Conservation (phyloP, 495 filamentous ascomycete genomes). For the Astrocystis sublimbata region DNA sequence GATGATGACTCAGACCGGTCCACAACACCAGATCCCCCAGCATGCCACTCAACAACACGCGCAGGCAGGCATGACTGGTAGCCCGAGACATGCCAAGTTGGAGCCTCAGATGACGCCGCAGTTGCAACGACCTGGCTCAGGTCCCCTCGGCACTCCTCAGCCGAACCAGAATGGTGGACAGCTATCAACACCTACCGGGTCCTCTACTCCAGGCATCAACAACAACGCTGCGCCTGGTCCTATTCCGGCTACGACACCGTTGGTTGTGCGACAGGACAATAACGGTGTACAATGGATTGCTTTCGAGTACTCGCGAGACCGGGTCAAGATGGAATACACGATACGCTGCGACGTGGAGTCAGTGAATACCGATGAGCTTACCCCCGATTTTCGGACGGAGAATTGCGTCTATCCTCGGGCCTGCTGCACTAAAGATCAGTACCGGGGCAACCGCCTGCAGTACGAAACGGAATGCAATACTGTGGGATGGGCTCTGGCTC, state of each 20-base stretch:
- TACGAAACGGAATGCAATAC: conserved; percentile 99
- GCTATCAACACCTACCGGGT: conserved; percentile 51
- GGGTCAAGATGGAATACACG: conserved; percentile 99
- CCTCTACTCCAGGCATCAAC: conserved; percentile 58
- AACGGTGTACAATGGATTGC: conserved; percentile 99
- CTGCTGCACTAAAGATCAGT: conserved; percentile 93
- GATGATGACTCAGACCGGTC: conserved; percentile 59
- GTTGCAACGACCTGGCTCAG: conserved; percentile 59
- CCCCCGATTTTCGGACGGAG: conserved; percentile 88
- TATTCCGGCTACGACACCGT: conserved; percentile 94
- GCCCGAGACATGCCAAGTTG: conserved; percentile 62
- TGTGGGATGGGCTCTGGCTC: conserved; percentile 93
- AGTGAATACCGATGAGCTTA: conserved; percentile 83
- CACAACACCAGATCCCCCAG: conserved; percentile 52
- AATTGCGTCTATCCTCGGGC: conserved; percentile 98
- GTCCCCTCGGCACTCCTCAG: conserved; percentile 49
- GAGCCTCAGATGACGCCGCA: conserved; percentile 59
- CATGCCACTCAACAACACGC: conserved; percentile 49
- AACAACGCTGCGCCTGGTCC: conserved; percentile 94
- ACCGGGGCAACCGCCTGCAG: conserved; percentile 88
- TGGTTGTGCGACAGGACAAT: conserved; percentile 92
- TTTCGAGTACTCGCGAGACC: conserved; percentile 95
- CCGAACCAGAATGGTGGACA: conserved; percentile 53
- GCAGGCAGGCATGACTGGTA: conserved; percentile 58
- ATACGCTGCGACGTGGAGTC: conserved; percentile 98